Evolutionary conservation across 345 rosid genomes (phyloP).

Genomic region (Eutrema japonicum): DNA sequence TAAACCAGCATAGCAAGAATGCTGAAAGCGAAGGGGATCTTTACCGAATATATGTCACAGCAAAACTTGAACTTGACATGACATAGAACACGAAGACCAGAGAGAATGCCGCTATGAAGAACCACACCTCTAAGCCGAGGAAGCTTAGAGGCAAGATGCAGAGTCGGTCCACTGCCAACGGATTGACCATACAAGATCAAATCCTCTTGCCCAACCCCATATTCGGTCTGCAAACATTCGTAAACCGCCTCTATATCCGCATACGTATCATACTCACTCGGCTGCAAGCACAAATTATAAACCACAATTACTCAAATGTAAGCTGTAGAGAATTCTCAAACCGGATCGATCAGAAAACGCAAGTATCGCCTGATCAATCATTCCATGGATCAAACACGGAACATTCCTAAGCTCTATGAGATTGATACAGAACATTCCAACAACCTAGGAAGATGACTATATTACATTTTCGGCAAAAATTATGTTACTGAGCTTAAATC

Average conservation of each 20-base stretch:
- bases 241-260: constrained; percentile 98
- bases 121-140: constrained; percentile 98
- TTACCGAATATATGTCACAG: constrained; percentile 87
- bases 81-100: constrained; percentile 98
- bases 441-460: constrained; percentile 3
- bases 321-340: not conserved
- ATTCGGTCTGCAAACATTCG: constrained; percentile 85
- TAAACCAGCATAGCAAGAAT: not conserved
- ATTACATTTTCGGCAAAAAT: not conserved
- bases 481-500: not conserved
- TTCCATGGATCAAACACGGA: not conserved
- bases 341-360: not conserved
- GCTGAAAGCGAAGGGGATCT: not conserved
- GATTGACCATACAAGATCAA: constrained; percentile 95
- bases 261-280: constrained; percentile 90
- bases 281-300: constrained; percentile 52
- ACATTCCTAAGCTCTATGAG: constrained; percentile 16
- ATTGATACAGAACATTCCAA: constrained; percentile 23
- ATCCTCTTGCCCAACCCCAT: constrained; percentile 93
- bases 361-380: not conserved
- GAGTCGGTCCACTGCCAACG: constrained; percentile 96
- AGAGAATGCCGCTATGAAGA: constrained; percentile 96
- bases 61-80: constrained; percentile 88
- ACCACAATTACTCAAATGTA: not conserved
- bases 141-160: constrained; percentile 93